Conservation (phyloP, 2,329 filamentous ascomycete genomes). For the Fonsecaea multimorphosa region DNA sequence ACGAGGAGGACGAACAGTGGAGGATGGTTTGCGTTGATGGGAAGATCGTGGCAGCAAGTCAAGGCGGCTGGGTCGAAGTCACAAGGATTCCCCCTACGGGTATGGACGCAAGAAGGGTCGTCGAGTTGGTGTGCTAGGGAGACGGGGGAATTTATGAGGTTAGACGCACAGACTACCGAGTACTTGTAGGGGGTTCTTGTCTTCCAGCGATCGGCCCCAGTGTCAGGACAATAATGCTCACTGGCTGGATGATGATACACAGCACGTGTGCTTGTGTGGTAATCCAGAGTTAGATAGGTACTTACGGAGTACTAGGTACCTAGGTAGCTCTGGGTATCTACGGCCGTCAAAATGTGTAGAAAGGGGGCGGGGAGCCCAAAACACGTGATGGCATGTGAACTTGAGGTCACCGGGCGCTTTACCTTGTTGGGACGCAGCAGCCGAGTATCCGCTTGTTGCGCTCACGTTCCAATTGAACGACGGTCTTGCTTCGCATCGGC, state of each 20-base stretch:
- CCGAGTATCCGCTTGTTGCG: not conserved
- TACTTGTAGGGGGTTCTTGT: not conserved
- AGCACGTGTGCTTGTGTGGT: not conserved
- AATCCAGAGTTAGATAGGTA: too few species aligned
- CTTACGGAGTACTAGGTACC: too few species aligned
- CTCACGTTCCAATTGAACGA: slow-evolving; percentile 14
- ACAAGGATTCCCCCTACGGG: slow-evolving; percentile 39
- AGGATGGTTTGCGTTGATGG: slow-evolving; percentile 90
- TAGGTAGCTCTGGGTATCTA: too few species aligned
- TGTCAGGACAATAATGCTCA: not conserved
- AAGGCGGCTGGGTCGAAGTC: slow-evolving; percentile 74
- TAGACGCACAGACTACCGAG: too few species aligned
- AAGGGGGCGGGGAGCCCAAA: not conserved
- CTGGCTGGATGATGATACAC: not conserved
- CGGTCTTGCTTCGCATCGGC: slow-evolving; percentile 14
- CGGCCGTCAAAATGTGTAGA: not conserved
- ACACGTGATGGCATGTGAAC: not conserved
- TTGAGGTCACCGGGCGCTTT: not conserved
- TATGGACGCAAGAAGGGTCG: slow-evolving; percentile 51
- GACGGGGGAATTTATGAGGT: not conserved
- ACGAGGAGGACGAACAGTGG: slow-evolving; percentile 75
- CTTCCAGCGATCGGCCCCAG: not conserved
- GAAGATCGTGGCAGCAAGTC: slow-evolving; percentile 76
- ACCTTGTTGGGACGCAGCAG: not conserved
- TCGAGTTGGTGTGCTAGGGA: slow-evolving; percentile 45